Evolutionary conservation across 805 yeast species (phyloP).

Genomic region (Hemisphaericaspora nanyangensis): DNA sequence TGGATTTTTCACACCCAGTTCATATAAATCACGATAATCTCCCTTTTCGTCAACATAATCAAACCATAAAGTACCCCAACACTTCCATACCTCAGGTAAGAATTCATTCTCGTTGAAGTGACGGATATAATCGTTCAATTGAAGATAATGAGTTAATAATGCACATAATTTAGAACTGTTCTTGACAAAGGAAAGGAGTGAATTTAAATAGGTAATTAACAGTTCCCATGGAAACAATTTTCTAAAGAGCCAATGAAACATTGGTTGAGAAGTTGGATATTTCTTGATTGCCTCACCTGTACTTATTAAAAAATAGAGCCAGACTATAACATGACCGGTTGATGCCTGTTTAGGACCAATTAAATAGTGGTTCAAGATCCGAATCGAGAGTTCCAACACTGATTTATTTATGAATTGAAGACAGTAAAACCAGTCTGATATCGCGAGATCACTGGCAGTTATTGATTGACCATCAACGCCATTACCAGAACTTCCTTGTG

Average conservation of each 20-base stretch:
- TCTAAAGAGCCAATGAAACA: slow-evolving; percentile 49
- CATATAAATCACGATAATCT: slow-evolving; percentile 45
- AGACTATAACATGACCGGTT: slow-evolving; percentile 69
- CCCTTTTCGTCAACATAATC: slow-evolving; percentile 53
- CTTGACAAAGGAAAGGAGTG: slow-evolving; percentile 38
- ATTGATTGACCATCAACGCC: slow-evolving; percentile 30
- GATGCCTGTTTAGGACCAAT: slow-evolving; percentile 70
- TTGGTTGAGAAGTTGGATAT: slow-evolving; percentile 42
- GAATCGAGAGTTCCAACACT: slow-evolving; percentile 63
- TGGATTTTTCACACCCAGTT: slow-evolving; percentile 53
- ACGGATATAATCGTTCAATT: slow-evolving; percentile 40
- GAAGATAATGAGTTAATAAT: slow-evolving; percentile 17
- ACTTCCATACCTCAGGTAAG: slow-evolving; percentile 75
- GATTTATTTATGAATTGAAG: slow-evolving; percentile 57
- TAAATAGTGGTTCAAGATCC: slow-evolving; percentile 62
- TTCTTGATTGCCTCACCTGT: slow-evolving; percentile 52
- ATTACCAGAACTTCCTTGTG: slow-evolving; percentile 10
- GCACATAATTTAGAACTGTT: slow-evolving; percentile 21
- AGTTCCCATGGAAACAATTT: slow-evolving; percentile 68
- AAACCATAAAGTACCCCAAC: slow-evolving; percentile 84
- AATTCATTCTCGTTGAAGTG: slow-evolving; percentile 57
- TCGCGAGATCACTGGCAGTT: slow-evolving; percentile 31
- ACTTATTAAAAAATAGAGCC: slow-evolving; percentile 70
- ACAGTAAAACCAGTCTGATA: slow-evolving; percentile 53
- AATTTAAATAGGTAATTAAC: slow-evolving; percentile 59